Evolutionary conservation across 1,284 basidiomycete genomes (phyloP).

Genomic region (Cerrena zonata): DNA sequence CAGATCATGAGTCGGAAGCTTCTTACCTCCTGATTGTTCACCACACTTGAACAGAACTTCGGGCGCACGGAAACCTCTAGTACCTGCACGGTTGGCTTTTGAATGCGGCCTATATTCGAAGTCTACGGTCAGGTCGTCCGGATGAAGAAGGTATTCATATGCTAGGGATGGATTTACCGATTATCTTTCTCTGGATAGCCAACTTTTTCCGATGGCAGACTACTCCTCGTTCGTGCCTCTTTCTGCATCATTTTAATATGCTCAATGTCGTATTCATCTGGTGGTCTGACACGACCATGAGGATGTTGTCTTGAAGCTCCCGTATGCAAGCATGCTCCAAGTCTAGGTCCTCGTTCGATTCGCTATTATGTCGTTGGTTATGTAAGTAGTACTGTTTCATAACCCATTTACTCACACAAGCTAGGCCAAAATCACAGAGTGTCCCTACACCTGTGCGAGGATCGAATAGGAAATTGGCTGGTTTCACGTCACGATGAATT

Average conservation of each 20-base stretch:
- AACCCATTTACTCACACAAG: constrained; percentile 56
- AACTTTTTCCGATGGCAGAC: constrained; percentile 56
- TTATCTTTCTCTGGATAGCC: constrained; percentile 70
- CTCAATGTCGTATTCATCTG: constrained; percentile 37
- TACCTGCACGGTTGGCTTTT: constrained; percentile 95
- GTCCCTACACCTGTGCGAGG: constrained; percentile 79
- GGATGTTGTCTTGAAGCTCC: constrained; percentile 53
- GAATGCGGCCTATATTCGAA: constrained; percentile 59
- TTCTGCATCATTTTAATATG: constrained; percentile 48
- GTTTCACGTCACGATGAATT: constrained; percentile 97
- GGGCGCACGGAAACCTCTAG: constrained; percentile 92
- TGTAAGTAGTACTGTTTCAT: neutral
- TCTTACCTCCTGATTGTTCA: constrained; percentile 83
- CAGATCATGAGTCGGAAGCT: no score
- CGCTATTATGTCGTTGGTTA: constrained; percentile 35
- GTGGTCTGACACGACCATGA: constrained; percentile 53
- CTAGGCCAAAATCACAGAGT: constrained; percentile 92
- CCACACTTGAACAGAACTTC: constrained; percentile 95
- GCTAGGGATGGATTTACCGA: constrained; percentile 38
- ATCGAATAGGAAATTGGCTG: constrained; percentile 96
- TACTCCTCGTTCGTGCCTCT: constrained; percentile 58
- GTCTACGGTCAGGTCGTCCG: neutral
- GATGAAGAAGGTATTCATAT: neutral
- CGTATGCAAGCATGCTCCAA: constrained; percentile 71
- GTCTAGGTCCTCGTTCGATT: constrained; percentile 44